Evolutionary conservation across 176 grass and related monocot species (phyloP).

Genomic region (Aechmea fasciata): DNA sequence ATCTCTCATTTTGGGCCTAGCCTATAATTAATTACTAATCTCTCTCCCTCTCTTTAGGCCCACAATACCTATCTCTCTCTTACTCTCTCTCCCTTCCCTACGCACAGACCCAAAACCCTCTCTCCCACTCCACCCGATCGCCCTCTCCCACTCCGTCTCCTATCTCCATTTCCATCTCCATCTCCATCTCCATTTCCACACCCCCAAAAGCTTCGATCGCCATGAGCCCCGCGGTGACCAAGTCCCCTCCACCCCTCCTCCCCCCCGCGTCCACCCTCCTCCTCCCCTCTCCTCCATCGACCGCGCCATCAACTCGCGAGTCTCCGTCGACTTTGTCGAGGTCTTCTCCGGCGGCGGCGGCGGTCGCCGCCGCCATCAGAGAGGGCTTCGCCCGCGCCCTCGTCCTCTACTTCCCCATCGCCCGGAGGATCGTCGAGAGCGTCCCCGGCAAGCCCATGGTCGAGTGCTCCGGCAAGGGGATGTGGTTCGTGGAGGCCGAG

Average conservation of each 20-base stretch:
- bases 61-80: no score
- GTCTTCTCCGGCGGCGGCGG: conserved; percentile 30
- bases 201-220: conserved; percentile 1
- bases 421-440: conserved; percentile 43
- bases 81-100: no score
- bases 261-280: conserved; percentile 13
- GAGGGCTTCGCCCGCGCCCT: conserved; percentile 42
- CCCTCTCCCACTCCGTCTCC: no score
- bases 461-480: conserved; percentile 54
- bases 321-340: conserved; percentile 53
- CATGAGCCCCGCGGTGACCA: conserved; percentile 29
- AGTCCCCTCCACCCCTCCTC: conserved; percentile 29
- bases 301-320: conserved; percentile 30
- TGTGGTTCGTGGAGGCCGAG: conserved; percentile 63
- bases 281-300: conserved; percentile 70
- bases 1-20: no score
- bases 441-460: conserved; percentile 33
- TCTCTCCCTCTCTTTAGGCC: no score
- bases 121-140: no score
- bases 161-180: no score
- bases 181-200: conserved; percentile 5
- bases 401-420: conserved; percentile 55
- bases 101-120: no score
- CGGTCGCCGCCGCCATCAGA: conserved; percentile 14
- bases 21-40: no score